A percentile compares a stretch with the other conserved stretches of the same genome.
Conservation (phyloP, 1,284 basidiomycete species). For the Moesziomyces sp. region DNA sequence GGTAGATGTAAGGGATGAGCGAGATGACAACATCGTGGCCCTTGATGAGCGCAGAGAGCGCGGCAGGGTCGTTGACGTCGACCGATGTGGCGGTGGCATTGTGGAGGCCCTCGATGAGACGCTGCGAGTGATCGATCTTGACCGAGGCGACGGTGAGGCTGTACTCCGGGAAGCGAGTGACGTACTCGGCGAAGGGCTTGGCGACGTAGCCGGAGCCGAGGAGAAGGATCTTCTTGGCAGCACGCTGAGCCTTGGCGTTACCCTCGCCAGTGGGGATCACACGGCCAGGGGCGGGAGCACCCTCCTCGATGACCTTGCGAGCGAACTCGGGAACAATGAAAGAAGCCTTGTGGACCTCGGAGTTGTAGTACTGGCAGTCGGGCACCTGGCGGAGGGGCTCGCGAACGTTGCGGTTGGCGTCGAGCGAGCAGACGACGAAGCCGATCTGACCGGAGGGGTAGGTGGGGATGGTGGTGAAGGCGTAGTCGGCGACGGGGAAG, state of each 20-base stretch:
- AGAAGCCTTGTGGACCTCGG: slow-evolving; percentile 81
- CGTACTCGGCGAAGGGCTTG: slow-evolving; percentile 90
- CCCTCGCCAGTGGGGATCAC: slow-evolving; percentile 70
- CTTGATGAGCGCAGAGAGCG: slow-evolving; percentile 82
- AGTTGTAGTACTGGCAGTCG: slow-evolving; percentile 82
- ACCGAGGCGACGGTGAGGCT: slow-evolving; percentile 76
- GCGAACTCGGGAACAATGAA: slow-evolving; percentile 95
- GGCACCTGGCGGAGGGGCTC: slow-evolving; percentile 74
- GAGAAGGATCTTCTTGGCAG: slow-evolving; percentile 82
- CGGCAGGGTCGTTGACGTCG: slow-evolving; percentile 80
- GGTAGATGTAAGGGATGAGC: slow-evolving; percentile 94
- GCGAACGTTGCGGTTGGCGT: slow-evolving; percentile 59
- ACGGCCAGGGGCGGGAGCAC: slow-evolving; percentile 60
- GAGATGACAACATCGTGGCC: slow-evolving; percentile 94
- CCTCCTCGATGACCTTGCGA: slow-evolving; percentile 70
- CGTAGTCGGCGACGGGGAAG: slow-evolving; percentile 89
- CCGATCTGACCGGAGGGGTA: slow-evolving; percentile 97
- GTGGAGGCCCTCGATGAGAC: slow-evolving; percentile 77
- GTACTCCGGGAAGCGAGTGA: slow-evolving; percentile 84
- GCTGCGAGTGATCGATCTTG: slow-evolving; percentile 72
- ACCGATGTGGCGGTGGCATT: slow-evolving; percentile 81
- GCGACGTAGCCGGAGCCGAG: slow-evolving; percentile 97
- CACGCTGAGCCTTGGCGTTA: slow-evolving; percentile 68
- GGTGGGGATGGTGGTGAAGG: slow-evolving; percentile 97
- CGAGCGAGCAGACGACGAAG: slow-evolving; percentile 90